phyloP scores from a whole-genome alignment of 73 alveolate species.

The Paramecium sonneborni region DNA sequence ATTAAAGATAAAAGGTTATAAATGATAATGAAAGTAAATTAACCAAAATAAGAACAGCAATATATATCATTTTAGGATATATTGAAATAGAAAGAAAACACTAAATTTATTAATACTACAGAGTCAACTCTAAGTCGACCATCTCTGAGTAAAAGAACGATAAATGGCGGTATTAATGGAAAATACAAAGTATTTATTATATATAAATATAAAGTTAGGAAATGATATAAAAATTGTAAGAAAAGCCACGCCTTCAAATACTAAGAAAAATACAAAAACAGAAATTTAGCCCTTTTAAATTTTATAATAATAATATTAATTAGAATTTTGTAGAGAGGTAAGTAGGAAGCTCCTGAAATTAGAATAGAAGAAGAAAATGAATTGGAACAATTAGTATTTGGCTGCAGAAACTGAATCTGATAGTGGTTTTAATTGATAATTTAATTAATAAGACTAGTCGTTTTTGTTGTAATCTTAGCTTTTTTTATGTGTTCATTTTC shows the following conservation, averaged over 20 bases:
- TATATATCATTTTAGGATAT: background rate
- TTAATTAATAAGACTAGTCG: constrained; percentile 42
- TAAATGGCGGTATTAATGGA: constrained; percentile 41
- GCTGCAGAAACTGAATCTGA: constrained; percentile 25
- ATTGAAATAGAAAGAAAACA: background rate
- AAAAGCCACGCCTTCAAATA: background rate
- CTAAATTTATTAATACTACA: background rate
- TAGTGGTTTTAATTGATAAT: constrained; percentile 21
- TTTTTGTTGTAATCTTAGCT: constrained; percentile 4
- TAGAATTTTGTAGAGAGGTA: background rate
- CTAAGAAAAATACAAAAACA: background rate
- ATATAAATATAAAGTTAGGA: background rate
- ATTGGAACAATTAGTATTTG: background rate
- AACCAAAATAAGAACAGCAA: background rate
- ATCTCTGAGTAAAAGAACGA: constrained; percentile 6
- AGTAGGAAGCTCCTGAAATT: background rate
- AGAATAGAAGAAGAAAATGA: background rate
- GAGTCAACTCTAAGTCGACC: constrained; percentile 13
- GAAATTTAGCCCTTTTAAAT: background rate
- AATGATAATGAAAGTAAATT: constrained; percentile 4
- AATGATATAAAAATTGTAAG: background rate
- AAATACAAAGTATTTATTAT: background rate
- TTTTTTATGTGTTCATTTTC: background rate
- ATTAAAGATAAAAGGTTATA: background rate
- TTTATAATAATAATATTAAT: background rate